These are phyloP conservation scores for Cutaneotrichosporon dermatis DNA, from an alignment of 1,284 basidiomycete genomes.

Conservation along the genomic window DNA sequence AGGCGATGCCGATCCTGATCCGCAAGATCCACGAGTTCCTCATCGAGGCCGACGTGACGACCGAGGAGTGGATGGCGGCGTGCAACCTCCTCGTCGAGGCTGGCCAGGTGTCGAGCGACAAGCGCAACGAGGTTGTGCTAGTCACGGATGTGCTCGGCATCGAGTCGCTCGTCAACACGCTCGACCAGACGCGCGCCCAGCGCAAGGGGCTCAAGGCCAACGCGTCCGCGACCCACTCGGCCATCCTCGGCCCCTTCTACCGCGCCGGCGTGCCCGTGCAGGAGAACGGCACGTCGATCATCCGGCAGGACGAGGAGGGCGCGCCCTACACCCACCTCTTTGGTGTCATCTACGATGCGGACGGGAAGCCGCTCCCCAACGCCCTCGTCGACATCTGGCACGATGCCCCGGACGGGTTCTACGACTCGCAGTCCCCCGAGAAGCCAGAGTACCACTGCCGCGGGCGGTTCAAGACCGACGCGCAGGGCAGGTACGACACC, in stretches of 20 bases:
- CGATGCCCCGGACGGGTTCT: conserved; percentile 44
- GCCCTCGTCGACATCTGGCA: conserved; percentile 48
- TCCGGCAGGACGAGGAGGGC: conserved; percentile 31
- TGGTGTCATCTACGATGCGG: conserved; percentile 33
- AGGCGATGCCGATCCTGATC: conserved; percentile 41
- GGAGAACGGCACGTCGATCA: conserved; percentile 34
- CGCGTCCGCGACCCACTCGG: conserved; percentile 25
- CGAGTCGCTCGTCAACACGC: conserved; percentile 36
- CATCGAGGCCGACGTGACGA: conserved; percentile 44
- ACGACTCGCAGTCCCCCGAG: conserved; percentile 44
- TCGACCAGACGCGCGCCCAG: conserved; percentile 14
- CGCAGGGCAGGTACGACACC: conserved; percentile 35
- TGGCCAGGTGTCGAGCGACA: conserved; percentile 42
- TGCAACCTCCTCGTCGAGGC: conserved; percentile 45
- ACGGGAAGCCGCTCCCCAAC: conserved; percentile 39
- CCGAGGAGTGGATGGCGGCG: conserved; percentile 43
- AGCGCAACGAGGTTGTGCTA: conserved; percentile 48
- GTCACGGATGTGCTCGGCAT: conserved; percentile 47
- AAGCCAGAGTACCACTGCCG: conserved; percentile 43
- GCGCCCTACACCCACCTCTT: conserved; percentile 35
- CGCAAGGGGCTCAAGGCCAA: conserved; percentile 11
- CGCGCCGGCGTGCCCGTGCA: conserved; percentile 35
- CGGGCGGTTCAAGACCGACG: conserved; percentile 40
- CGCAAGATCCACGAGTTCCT: conserved; percentile 39
- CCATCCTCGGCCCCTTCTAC: conserved; percentile 40